Evolutionary conservation across 129 eudicot species (phyloP).

Genomic region (Arctium lappa): DNA sequence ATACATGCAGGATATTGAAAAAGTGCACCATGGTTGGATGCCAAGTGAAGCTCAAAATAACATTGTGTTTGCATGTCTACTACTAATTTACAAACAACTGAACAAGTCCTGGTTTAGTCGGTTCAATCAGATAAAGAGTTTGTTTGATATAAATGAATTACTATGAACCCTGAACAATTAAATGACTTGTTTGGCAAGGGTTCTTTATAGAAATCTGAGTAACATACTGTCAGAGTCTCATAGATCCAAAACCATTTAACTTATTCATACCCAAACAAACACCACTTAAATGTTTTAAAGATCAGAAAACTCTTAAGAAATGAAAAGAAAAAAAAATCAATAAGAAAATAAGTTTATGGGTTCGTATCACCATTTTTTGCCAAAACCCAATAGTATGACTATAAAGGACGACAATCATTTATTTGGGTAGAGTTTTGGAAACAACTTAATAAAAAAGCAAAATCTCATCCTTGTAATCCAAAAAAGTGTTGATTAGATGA

Average conservation of each 20-base stretch:
- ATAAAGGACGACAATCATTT: not conserved
- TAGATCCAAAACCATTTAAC: not conserved
- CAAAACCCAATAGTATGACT: not conserved
- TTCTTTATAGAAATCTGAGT: not conserved
- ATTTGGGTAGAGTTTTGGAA: not conserved
- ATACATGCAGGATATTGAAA: not conserved
- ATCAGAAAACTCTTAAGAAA: not conserved
- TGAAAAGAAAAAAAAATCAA: not conserved
- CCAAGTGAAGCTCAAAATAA: not conserved
- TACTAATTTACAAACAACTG: too few relatives aligned
- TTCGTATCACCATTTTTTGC: not conserved
- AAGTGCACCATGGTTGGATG: not conserved
- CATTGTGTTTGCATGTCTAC: too few relatives aligned
- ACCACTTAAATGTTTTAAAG: not conserved
- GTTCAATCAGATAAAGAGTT: not conserved
- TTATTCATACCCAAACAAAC: not conserved
- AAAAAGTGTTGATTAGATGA: too few relatives aligned
- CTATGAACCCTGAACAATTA: not conserved
- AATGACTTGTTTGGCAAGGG: not conserved
- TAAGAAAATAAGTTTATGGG: not conserved
- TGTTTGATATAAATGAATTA: too few relatives aligned
- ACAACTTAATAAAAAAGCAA: too few relatives aligned
- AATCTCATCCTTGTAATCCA: too few relatives aligned
- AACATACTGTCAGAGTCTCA: not conserved
- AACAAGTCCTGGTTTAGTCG: not conserved